phyloP scores from a whole-genome alignment of 352 stramenopile genomes.

The Phytopythium vexans region DNA sequence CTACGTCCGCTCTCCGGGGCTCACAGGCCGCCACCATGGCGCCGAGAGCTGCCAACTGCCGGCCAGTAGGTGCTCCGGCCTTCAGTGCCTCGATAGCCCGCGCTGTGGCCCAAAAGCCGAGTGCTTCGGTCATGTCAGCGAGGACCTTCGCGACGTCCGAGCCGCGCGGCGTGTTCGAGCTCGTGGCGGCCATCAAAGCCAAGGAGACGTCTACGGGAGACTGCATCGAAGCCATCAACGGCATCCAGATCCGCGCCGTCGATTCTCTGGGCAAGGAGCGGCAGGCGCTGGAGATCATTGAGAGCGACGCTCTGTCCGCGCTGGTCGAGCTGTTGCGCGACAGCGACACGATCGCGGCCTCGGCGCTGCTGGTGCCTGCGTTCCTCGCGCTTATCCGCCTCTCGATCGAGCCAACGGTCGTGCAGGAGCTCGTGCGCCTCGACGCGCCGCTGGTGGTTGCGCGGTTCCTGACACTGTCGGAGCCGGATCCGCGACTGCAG shows the following conservation, averaged over 20 bases:
- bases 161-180: conserved; percentile 16
- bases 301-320: conserved; percentile 42
- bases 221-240: conserved; percentile 32
- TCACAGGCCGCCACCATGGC: neutral
- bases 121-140: neutral
- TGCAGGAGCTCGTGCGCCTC: conserved; percentile 58
- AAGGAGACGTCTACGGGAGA: conserved; percentile 28
- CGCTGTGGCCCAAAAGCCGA: too few relatives aligned
- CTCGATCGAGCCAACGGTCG: conserved; percentile 42
- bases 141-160: conserved; percentile 8
- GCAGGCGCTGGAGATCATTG: conserved; percentile 51
- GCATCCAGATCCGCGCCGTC: conserved; percentile 19
- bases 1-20: too few relatives aligned
- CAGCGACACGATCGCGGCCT: conserved; percentile 38
- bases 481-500: conserved; percentile 55
- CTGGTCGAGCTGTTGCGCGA: conserved; percentile 51
- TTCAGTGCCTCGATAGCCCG: too few relatives aligned
- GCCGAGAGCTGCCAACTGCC: too few relatives aligned
- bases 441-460: conserved; percentile 31
- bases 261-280: conserved; percentile 19
- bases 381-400: conserved; percentile 68
- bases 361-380: conserved; percentile 52
- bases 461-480: conserved; percentile 28
- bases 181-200: conserved; percentile 28
- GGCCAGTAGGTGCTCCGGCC: too few relatives aligned